Evolutionary conservation across 2,329 filamentous ascomycete species (phyloP).

Genomic region (Ophiostoma tasmaniense): DNA sequence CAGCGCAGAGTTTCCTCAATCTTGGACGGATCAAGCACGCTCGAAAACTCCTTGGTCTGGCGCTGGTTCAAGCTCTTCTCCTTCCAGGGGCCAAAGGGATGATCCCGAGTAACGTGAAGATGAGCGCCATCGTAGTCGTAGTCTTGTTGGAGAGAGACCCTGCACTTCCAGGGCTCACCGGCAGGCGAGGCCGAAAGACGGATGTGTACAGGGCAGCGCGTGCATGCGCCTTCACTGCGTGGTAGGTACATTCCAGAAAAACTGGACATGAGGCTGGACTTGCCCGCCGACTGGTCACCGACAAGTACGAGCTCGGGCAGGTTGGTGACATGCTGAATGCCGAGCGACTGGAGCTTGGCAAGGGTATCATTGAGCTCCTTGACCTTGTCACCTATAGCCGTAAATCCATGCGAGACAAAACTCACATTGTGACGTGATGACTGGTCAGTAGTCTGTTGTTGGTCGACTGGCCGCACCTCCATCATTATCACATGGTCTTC

Average conservation of each 20-base stretch:
- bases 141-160: constrained; percentile 56
- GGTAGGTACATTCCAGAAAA: constrained; percentile 65
- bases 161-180: constrained; percentile 52
- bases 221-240: constrained; percentile 64
- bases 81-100: constrained; percentile 60
- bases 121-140: constrained; percentile 34
- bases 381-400: constrained; percentile 51
- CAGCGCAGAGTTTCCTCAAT: constrained; percentile 62
- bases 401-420: constrained; percentile 34
- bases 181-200: constrained; percentile 50
- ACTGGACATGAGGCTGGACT: constrained; percentile 60
- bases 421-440: constrained; percentile 20
- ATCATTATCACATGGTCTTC: constrained; percentile 25
- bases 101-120: constrained; percentile 34
- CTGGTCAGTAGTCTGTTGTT: background rate
- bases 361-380: constrained; percentile 59
- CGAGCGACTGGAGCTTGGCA: constrained; percentile 60
- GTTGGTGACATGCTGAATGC: constrained; percentile 60
- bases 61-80: constrained; percentile 32
- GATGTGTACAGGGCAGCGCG: constrained; percentile 72
- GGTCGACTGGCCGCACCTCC: constrained; percentile 23
- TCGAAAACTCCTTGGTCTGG: constrained; percentile 52
- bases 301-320: constrained; percentile 75
- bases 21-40: constrained; percentile 49
- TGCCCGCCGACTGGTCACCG: constrained; percentile 78